Evolutionary conservation across 2,329 filamentous ascomycete genomes (phyloP).

Genomic region (Lachnellula cervina): DNA sequence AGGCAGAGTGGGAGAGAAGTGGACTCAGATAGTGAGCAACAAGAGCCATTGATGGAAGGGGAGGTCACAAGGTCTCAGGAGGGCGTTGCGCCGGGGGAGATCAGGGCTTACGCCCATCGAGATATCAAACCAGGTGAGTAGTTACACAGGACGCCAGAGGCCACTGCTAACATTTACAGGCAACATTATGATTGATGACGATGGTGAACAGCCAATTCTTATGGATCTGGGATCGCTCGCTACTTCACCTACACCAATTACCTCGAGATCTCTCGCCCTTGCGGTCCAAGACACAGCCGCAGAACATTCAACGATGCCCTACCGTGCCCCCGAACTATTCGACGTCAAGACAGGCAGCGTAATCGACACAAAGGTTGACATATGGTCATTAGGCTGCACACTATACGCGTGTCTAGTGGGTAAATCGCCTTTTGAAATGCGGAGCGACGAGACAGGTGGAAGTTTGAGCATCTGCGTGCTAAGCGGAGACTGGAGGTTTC

Average conservation of each 20-base stretch:
- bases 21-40: constrained; percentile 67
- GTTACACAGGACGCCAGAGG: neutral
- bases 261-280: constrained; percentile 82
- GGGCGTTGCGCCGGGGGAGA: constrained; percentile 62
- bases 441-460: constrained; percentile 92
- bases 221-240: constrained; percentile 96
- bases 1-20: constrained; percentile 38
- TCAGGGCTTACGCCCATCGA: constrained; percentile 82
- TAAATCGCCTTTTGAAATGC: constrained; percentile 93
- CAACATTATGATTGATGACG: constrained; percentile 98
- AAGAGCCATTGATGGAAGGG: constrained; percentile 76
- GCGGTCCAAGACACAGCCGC: constrained; percentile 92
- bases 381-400: constrained; percentile 97
- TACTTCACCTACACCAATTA: constrained; percentile 81
- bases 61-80: constrained; percentile 65
- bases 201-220: constrained; percentile 80
- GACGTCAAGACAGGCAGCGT: constrained; percentile 91
- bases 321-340: constrained; percentile 94
- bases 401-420: constrained; percentile 94
- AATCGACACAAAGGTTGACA: constrained; percentile 95
- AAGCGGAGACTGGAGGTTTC: constrained; percentile 94
- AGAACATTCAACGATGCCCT: constrained; percentile 97
- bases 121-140: constrained; percentile 90
- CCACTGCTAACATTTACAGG: constrained; percentile 39
- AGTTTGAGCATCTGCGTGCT: constrained; percentile 88